Base-by-base conservation (phyloP, 768 basidiomycete genomes). In the Mycena haematopus region DNA sequence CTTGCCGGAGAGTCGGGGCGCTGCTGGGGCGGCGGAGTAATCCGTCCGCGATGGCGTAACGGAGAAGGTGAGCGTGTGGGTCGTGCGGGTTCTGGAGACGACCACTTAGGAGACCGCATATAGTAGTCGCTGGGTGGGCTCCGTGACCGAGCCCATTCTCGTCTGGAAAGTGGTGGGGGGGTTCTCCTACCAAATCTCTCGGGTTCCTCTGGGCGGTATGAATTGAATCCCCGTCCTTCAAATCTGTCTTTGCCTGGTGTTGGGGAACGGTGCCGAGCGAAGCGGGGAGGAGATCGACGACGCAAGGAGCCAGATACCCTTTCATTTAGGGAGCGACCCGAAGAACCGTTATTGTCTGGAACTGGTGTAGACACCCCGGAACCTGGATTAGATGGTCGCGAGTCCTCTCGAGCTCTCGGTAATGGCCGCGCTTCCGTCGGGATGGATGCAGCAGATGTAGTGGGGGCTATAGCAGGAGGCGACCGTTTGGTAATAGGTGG, bases 241-340 rank as follows among this genome's bases (percentile, higher is more conserved):
- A 51, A 58, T 46, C 55, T 17, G 14, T 56, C 63, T 46, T 50
- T 19, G 14, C 52, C 63, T 10, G 62, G 62, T 6, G 55, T 52
- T 57, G 35, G 35, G 15, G 61, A 45, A 56, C 54, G 63, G 24
- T 31, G 9, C 6, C 6, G 42, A 24, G 27, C 19, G 57, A 50
- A 33, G 13, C 42, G 52, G 25, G 38, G 38, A 29, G 52, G 46
- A 11, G 57, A 42, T 17, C 36, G 35, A 24, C 14, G 19, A 17
- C 50, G 49, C 40, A 17, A 38, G 29, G 15, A 21, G 9, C 29
- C 19, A 29, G 50, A 25, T 35, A 58, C 52, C 38, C 63, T 19
- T 29, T 56, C 58, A 17, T 19, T 55, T 6, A 55, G 31, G 33
- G 57, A 13, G 5, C 56, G 49, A 51, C 44, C n/a, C 8, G 47